Evolutionary conservation across 345 rosid genomes (phyloP).

Genomic region (Triadica sebifera): DNA sequence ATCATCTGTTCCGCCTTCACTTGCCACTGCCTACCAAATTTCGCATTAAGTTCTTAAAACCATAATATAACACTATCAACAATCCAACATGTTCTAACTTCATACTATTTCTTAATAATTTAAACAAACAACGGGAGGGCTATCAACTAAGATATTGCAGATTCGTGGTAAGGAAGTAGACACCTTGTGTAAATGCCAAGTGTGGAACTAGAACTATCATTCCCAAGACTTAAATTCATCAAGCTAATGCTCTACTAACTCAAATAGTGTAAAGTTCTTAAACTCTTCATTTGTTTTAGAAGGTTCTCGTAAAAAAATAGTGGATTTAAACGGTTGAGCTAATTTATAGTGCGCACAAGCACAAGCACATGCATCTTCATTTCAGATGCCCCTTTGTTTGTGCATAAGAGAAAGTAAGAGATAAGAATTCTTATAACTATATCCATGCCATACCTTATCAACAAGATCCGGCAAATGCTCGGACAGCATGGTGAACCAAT

Average conservation of each 20-base stretch:
- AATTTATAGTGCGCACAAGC: neutral
- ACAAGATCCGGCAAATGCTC: constrained; percentile 95
- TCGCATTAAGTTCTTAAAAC: constrained; percentile 20
- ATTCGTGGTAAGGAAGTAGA: neutral
- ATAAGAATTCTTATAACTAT: neutral
- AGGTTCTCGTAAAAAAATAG: neutral
- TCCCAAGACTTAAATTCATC: neutral
- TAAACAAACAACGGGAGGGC: neutral
- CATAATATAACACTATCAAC: neutral
- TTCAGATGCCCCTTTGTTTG: neutral
- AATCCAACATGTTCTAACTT: neutral
- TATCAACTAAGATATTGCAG: neutral
- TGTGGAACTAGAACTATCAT: neutral
- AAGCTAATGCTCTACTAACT: neutral
- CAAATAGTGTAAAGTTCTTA: neutral
- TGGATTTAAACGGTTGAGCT: neutral
- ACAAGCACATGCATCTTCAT: neutral
- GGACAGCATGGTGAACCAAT: constrained; percentile 94
- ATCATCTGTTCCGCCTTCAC: constrained; percentile 99
- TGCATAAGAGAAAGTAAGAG: neutral
- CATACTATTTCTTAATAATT: neutral
- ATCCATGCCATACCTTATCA: constrained; percentile 60
- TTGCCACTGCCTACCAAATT: constrained; percentile 86
- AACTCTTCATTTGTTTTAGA: neutral
- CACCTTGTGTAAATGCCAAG: neutral